Base-by-base conservation (phyloP, 2,329 filamentous ascomycete species). In the Lasiodiplodia sp. region DNA sequence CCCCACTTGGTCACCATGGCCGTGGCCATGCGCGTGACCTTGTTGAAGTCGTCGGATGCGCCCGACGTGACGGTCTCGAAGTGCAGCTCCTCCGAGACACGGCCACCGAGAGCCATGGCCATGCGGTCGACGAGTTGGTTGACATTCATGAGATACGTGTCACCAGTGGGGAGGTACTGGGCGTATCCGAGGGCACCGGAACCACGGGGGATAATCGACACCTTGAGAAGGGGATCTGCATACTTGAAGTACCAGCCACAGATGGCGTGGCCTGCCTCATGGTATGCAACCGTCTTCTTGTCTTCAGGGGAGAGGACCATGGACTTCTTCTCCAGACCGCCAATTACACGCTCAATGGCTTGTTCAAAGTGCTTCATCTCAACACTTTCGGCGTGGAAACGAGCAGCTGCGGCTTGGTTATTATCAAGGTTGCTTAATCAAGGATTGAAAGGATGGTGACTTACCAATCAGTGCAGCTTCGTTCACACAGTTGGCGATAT, bases 1-100 rank as follows among this genome's bases (percentile, higher is more conserved):
- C 96, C 96, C 91, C 94, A 99, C 80, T 97, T 93, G n/a, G 95
- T 99, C 37, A 99, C 96, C 96, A 99, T 99, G 71, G 92, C 91
- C 21, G 92, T 96, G 3, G 96, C 96, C 92, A 97, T 95, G 68
- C 90, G 88, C 2, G 96, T 97, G 51, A 98, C 96, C 83, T 99
- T 99, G 82, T 96, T 95, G 87, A 99, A 99, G 79, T 99, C 96
- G 79, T 98, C 96, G 66, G 91, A 94, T 23, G 95, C 96, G 68
- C 96, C 96, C 57, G 92, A 96, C 1, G 96, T 99, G 23, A 99
- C 96, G 0, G 94, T 97, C 40, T 96, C 91, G 82, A 99, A 99
- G 82, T 99, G 95, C 8, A 99, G 84, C 81, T 99, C 96, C 82
- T 99, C 96, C 23, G 92, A 96, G 28, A 99, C 92, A 72, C 96